Conservation (phyloP, 805 yeast species). For the Kuraishia hungarica region DNA sequence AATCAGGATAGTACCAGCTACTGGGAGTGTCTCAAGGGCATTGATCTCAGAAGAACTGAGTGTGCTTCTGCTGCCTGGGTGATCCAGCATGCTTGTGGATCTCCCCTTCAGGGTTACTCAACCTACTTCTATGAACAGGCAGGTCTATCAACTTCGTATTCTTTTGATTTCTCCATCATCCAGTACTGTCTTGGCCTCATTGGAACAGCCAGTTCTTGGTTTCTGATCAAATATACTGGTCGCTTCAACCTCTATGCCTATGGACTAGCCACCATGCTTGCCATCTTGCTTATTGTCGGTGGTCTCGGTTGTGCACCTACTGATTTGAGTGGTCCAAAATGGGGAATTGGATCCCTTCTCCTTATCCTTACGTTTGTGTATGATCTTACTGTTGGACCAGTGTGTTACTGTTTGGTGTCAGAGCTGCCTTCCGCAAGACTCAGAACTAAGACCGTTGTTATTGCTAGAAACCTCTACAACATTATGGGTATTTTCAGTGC, state of each 20-base stretch:
- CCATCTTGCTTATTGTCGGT: conserved; percentile 15
- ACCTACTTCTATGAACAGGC: conserved; percentile 28
- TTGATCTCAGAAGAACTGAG: conserved; percentile 37
- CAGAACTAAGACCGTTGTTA: conserved; percentile 31
- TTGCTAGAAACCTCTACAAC: conserved; percentile 23
- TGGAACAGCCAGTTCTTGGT: conserved; percentile 29
- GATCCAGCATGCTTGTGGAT: conserved; percentile 52
- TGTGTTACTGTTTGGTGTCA: conserved; percentile 28
- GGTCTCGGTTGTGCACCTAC: conserved; percentile 7
- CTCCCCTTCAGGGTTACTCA: conserved; percentile 53
- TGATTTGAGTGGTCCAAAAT: background rate
- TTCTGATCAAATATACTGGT: conserved; percentile 29
- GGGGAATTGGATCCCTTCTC: conserved; percentile 6
- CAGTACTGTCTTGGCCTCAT: conserved; percentile 22
- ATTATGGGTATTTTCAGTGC: conserved; percentile 24
- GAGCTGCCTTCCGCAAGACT: conserved; percentile 30
- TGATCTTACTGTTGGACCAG: conserved; percentile 30
- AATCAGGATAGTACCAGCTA: conserved; percentile 24
- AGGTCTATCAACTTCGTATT: conserved; percentile 9
- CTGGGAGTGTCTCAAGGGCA: conserved; percentile 37
- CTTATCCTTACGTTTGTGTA: conserved; percentile 23
- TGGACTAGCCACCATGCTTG: conserved; percentile 5
- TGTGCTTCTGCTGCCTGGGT: conserved; percentile 41
- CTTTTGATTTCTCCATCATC: conserved; percentile 18
- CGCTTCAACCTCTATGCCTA: conserved; percentile 20